A percentile compares a stretch with the other conserved stretches of the same genome.
Evolutionary conservation across 2,329 filamentous ascomycete species (phyloP).

Genomic region (Colletotrichum tabaci): DNA sequence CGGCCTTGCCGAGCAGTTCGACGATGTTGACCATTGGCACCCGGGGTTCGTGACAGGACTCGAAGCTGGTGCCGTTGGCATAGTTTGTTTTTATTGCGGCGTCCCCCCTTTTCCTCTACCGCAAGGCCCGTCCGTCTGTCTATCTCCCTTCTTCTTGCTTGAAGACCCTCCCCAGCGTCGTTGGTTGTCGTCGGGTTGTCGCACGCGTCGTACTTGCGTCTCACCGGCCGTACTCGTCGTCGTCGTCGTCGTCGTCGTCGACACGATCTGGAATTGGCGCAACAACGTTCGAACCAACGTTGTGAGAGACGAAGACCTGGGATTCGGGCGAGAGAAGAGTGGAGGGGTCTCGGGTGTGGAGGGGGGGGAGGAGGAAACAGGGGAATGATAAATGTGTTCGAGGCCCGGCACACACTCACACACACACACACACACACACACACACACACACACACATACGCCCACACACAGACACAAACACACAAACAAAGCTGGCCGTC

Average conservation of each 20-base stretch:
- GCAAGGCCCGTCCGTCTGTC: background rate
- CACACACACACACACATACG: background rate
- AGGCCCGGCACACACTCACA: slow-evolving; percentile 1
- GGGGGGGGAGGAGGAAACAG: background rate
- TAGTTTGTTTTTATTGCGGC: background rate
- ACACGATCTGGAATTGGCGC: background rate
- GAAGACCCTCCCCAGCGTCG: no score
- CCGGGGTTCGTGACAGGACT: background rate
- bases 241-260: background rate
- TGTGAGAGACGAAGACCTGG: background rate
- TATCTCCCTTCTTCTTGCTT: no score
- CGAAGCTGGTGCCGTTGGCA: slow-evolving; percentile 28
- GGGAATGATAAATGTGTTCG: slow-evolving; percentile 25
- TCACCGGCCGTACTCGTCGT: background rate
- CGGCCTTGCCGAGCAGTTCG: slow-evolving; percentile 41
- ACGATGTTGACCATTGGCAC: slow-evolving; percentile 38
- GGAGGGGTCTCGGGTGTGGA: no score
- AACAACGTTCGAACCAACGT: background rate
- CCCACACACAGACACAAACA: background rate
- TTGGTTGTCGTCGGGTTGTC: no score
- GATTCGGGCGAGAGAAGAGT: no score
- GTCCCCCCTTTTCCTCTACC: background rate
- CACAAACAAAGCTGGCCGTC: no score
- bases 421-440: background rate
- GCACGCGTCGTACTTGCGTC: background rate